Evolutionary conservation across 495 filamentous ascomycete species (phyloP), one percentile per base, ranked within the genome.

Genomic region (Rostrohypoxylon terebratum): DNA sequence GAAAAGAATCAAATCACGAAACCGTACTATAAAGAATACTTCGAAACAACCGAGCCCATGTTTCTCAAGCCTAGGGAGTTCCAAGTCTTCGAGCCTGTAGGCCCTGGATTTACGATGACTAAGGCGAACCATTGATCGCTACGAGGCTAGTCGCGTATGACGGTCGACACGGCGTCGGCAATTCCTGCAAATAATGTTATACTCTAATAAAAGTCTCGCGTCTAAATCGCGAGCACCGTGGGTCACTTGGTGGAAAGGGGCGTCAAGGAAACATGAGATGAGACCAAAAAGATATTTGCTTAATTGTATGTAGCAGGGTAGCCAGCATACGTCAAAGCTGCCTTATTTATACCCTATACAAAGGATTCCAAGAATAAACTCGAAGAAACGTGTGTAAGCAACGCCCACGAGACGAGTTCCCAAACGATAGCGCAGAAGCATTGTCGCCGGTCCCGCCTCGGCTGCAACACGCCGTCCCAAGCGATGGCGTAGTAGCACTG

Each of bases 401-500:
- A 78, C 77, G 77, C 84, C 85, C 85, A 87, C 83, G 84, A 87
- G 83, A 79, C 83, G 77, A 76, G 72, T 61, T 77, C 76, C 81
- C 74, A 63, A 68, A 76, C 82, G 83, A 87, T 87, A 87, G 84
- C 85, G 85, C 78, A 79, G 48, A 60, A 81, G 81, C 84, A 86
- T 86, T 86, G 81, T 86, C 83, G 83, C 78, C 81, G 63, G 76
- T 79, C 79, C 63, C 75, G 77, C 68, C 83, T 84, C 83, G 81
- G 82, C 82, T 78, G 79, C 77, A 84, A 83, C 80, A 82, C 80
- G 80, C 85, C 82, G 82, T 87, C 85, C 84, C 84, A 86, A 70
- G 81, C 84, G 80, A 87, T 87, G 83, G 85, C 84, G 85, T 82
- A 85, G 73, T 38, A 81, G 85, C 85, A 87, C 84, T 87, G 74